phyloP scores from a whole-genome alignment of 495 filamentous ascomycete genomes.

The Penicillium taxi region DNA sequence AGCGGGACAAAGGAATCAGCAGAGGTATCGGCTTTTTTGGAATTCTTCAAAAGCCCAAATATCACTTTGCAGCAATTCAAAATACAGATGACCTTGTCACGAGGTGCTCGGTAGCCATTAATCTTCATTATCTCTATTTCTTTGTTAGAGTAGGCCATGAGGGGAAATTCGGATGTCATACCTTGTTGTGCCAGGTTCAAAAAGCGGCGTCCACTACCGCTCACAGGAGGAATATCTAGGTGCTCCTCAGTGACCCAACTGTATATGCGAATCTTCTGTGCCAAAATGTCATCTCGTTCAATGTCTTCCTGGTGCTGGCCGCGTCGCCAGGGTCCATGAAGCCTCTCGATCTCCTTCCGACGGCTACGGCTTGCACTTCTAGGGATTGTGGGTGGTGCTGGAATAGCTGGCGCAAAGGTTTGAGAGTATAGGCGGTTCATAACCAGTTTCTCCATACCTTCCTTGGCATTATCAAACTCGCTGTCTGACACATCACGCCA shows the following conservation, averaged over 20 bases:
- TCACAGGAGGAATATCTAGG: slow-evolving; percentile 85
- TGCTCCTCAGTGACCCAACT: slow-evolving; percentile 91
- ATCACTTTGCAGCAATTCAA: slow-evolving; percentile 99
- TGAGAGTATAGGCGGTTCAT: slow-evolving; percentile 98
- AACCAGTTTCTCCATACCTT: slow-evolving; percentile 99
- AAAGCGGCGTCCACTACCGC: slow-evolving; percentile 77
- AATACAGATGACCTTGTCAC: slow-evolving; percentile 98
- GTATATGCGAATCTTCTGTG: slow-evolving; percentile 95
- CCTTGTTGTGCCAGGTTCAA: slow-evolving; percentile 83
- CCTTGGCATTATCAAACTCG: slow-evolving; percentile 95
- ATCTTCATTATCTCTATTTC: slow-evolving; percentile 80
- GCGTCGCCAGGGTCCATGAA: slow-evolving; percentile 70
- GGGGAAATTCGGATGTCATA: slow-evolving; percentile 21
- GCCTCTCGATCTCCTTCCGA: slow-evolving; percentile 57
- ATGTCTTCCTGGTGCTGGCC: slow-evolving; percentile 99
- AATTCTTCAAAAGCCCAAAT: slow-evolving; percentile 89
- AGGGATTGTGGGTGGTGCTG: slow-evolving; percentile 65
- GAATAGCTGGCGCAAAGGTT: slow-evolving; percentile 91
- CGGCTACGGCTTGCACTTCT: slow-evolving; percentile 55
- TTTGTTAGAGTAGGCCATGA: slow-evolving; percentile 17
- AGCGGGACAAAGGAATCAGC: slow-evolving; percentile 95
- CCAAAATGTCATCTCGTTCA: slow-evolving; percentile 87
- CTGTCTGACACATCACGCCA: slow-evolving; percentile 94
- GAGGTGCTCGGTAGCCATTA: slow-evolving; percentile 85
- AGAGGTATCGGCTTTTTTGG: slow-evolving; percentile 78